Evolutionary conservation across 192 early-diverging fungal species (phyloP).

Genomic region (Coemansia sp.): DNA sequence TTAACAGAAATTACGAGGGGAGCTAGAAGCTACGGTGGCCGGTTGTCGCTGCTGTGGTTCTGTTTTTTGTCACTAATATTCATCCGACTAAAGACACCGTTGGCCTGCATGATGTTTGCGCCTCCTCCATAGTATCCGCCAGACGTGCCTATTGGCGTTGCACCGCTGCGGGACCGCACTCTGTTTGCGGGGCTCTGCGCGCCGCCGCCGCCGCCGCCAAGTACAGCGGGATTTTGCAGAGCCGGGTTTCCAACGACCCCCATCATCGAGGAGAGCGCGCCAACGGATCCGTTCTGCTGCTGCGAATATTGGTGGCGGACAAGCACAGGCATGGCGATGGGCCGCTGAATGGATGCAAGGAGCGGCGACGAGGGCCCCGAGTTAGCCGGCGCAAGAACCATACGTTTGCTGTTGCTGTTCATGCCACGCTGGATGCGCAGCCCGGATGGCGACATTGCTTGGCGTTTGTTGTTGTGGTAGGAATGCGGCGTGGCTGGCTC

Average conservation of each 20-base stretch:
- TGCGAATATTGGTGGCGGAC: not conserved
- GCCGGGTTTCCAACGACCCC: not conserved
- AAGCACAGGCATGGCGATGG: slow-evolving; percentile 6
- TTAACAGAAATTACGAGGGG: not conserved
- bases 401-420: not conserved
- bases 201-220: not conserved
- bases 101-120: slow-evolving; percentile 31
- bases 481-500: slow-evolving; percentile 2
- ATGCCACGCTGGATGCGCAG: slow-evolving; percentile 43
- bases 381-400: slow-evolving; percentile 9
- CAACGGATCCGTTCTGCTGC: slow-evolving; percentile 9
- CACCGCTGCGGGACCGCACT: slow-evolving; percentile 42
- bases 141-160: slow-evolving; percentile 8
- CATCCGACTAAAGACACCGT: slow-evolving; percentile 56
- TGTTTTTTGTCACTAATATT: slow-evolving; percentile 37
- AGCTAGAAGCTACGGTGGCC: not conserved
- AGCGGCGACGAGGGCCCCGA: slow-evolving; percentile 39
- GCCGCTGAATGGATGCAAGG: slow-evolving; percentile 17
- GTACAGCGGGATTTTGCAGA: not conserved
- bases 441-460: slow-evolving; percentile 52
- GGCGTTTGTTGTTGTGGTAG: slow-evolving; percentile 39
- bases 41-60: slow-evolving; percentile 8
- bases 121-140: not conserved
- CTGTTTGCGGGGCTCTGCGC: slow-evolving; percentile 11
- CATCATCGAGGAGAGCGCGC: not conserved